These are phyloP conservation scores for Clitopilus hobsonii DNA, from an alignment of 768 basidiomycete genomes.

Conservation along the genomic window DNA sequence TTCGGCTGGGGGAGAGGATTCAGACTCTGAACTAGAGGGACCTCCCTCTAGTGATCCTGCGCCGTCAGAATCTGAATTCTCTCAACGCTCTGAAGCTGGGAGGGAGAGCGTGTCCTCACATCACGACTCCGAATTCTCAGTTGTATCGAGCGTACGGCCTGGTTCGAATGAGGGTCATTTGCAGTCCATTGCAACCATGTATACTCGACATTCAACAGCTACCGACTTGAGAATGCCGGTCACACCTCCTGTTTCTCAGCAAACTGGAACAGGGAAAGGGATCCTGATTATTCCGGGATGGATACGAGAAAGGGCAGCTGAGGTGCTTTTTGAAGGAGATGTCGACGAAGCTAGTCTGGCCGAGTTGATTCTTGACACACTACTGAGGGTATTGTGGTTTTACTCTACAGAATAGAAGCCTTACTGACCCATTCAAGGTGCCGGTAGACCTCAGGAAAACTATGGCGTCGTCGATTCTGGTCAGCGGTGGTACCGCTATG, in stretches of 20 bases:
- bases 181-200: constrained; percentile 65
- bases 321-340: constrained; percentile 87
- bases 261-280: constrained; percentile 67
- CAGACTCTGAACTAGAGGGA: constrained; percentile 37
- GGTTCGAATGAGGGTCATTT: constrained; percentile 43
- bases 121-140: constrained; percentile 55
- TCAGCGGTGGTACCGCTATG: constrained; percentile 88
- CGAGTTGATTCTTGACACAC: constrained; percentile 71
- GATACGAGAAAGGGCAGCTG: constrained; percentile 88
- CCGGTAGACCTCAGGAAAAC: constrained; percentile 88
- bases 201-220: constrained; percentile 73
- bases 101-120: constrained; percentile 45
- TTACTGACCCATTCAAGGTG: constrained; percentile 42
- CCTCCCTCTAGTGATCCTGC: constrained; percentile 45
- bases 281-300: constrained; percentile 89
- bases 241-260: constrained; percentile 60
- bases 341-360: constrained; percentile 84
- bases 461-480: constrained; percentile 78
- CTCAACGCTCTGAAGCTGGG: constrained; percentile 33
- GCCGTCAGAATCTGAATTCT: constrained; percentile 67
- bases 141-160: constrained; percentile 40
- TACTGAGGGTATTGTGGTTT: constrained; percentile 59
- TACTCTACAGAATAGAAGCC: background rate
- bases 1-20: constrained; percentile 27
- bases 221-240: constrained; percentile 70